Evolutionary conservation across 805 yeast genomes (phyloP).

Genomic region (Saccharomyces jurei): DNA sequence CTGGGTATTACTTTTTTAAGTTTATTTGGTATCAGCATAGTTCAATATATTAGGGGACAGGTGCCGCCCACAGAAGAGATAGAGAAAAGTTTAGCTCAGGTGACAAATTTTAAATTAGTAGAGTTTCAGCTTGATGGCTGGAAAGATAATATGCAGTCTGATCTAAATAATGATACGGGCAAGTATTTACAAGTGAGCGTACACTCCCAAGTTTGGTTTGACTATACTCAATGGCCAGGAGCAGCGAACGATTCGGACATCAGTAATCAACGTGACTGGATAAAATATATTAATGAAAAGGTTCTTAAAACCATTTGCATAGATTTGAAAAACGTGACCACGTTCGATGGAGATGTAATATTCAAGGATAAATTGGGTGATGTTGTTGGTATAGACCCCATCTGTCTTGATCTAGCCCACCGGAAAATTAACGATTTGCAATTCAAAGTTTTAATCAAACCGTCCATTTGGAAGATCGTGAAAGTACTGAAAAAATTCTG

Average conservation of each 20-base stretch:
- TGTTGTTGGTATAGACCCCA: slow-evolving; percentile 12
- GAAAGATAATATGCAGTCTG: slow-evolving; percentile 10
- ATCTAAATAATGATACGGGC: slow-evolving; percentile 16
- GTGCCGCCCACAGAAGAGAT: slow-evolving; percentile 14
- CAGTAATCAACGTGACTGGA: slow-evolving; percentile 6
- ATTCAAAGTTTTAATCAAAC: slow-evolving; percentile 20
- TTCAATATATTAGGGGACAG: background rate
- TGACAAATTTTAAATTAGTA: slow-evolving; percentile 17
- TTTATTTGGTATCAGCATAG: background rate
- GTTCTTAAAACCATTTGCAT: slow-evolving; percentile 19
- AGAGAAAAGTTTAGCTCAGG: slow-evolving; percentile 9
- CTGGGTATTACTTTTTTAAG: background rate
- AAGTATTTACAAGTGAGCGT: slow-evolving; percentile 15
- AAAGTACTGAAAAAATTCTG: slow-evolving; percentile 24
- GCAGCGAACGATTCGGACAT: slow-evolving; percentile 4
- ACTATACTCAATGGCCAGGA: slow-evolving; percentile 14
- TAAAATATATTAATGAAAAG: slow-evolving; percentile 13
- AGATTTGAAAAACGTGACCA: slow-evolving; percentile 19
- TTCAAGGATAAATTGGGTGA: slow-evolving; percentile 11
- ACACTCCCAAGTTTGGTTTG: slow-evolving; percentile 8
- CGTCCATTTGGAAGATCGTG: slow-evolving; percentile 19
- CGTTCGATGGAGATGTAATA: slow-evolving; percentile 15
- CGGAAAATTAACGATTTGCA: slow-evolving; percentile 14
- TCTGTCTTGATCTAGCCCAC: slow-evolving; percentile 21
- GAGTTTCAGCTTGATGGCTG: slow-evolving; percentile 25